Conservation (phyloP, 441 rosid species). For the Adansonia rubrostipa region DNA sequence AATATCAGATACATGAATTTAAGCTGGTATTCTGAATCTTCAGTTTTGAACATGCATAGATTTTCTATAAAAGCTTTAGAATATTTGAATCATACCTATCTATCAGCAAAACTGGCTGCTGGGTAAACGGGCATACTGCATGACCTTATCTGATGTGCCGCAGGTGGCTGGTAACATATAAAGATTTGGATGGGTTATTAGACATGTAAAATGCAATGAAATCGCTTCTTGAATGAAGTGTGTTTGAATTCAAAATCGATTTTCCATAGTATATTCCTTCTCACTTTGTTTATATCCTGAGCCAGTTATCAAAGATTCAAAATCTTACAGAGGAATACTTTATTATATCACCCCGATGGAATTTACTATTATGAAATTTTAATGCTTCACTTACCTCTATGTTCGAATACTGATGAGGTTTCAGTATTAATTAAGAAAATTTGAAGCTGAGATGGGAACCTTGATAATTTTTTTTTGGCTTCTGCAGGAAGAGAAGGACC, state of each 20-base stretch:
- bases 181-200: not conserved
- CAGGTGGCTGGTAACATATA: not conserved
- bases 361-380: not conserved
- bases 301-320: not conserved
- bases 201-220: not conserved
- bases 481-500: constrained; percentile 82
- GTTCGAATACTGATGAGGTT: not conserved
- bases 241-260: not conserved
- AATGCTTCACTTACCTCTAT: not conserved
- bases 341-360: not conserved
- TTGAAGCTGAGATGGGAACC: constrained; percentile 3
- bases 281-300: not conserved
- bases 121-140: no score
- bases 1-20: not conserved
- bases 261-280: not conserved
- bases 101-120: not conserved
- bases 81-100: not conserved
- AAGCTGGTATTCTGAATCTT: not conserved
- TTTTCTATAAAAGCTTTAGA: not conserved
- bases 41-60: not conserved
- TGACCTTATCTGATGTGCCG: not conserved
- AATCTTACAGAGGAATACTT: not conserved
- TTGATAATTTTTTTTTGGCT: constrained; percentile 7
- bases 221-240: not conserved
- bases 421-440: not conserved